Conservation (phyloP, 2,329 filamentous ascomycete genomes). For the Ceratocystis huliohia region DNA sequence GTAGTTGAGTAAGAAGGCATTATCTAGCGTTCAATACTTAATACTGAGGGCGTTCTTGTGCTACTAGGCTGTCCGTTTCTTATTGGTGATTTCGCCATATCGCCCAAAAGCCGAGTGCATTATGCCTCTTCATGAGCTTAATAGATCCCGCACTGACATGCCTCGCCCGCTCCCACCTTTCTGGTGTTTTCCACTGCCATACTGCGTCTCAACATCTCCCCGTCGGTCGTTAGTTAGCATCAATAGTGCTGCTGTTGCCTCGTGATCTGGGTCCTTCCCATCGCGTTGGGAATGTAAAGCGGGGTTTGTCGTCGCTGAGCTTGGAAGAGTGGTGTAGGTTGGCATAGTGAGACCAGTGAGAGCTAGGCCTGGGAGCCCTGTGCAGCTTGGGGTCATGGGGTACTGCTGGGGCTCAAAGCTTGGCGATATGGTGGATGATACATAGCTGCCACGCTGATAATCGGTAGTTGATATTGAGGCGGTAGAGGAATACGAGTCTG, state of each 20-base stretch:
- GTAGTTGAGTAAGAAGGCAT: background rate
- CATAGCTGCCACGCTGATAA: slow-evolving; percentile 39
- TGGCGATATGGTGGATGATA: slow-evolving; percentile 42
- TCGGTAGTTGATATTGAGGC: slow-evolving; percentile 40
- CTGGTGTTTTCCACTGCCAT: slow-evolving; percentile 41
- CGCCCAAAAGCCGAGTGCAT: no score
- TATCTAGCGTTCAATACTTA: background rate
- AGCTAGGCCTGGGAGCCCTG: background rate
- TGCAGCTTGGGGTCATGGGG: slow-evolving; percentile 21
- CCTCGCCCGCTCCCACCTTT: slow-evolving; percentile 30
- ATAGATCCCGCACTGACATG: slow-evolving; percentile 42
- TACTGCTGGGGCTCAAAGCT: slow-evolving; percentile 43
- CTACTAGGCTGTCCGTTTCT: background rate
- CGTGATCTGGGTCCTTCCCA: slow-evolving; percentile 42
- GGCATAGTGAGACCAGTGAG: slow-evolving; percentile 21
- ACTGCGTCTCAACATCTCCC: slow-evolving; percentile 26
- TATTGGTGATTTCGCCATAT: no score
- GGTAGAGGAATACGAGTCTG: slow-evolving; percentile 41
- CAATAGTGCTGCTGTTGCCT: slow-evolving; percentile 72
- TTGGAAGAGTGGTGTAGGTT: slow-evolving; percentile 29
- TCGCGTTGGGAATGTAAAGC: slow-evolving; percentile 44
- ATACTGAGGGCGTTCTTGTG: background rate
- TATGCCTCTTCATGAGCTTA: slow-evolving; percentile 28
- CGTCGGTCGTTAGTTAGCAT: slow-evolving; percentile 77
- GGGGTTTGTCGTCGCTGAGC: slow-evolving; percentile 47